Base-by-base conservation (phyloP, 1,139 yeast species). In the Lodderomyces margitis region DNA sequence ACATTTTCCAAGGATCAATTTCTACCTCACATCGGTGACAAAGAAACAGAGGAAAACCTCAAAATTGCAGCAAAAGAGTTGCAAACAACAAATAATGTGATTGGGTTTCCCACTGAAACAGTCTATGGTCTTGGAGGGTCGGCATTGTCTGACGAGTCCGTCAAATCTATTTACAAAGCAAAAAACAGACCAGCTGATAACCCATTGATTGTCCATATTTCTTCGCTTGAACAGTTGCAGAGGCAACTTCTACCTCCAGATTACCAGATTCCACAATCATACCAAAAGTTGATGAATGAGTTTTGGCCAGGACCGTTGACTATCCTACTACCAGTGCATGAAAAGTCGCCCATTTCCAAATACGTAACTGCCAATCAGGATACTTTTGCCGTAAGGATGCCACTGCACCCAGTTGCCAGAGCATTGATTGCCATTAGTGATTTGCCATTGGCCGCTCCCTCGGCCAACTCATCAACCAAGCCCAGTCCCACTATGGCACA, bases 251-350 rank as follows among this genome's bases (percentile, higher is more conserved):
- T 83, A 33, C 73, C 77, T 14, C 57, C 68, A 7, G 68, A 62
- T 38, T 67, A 66, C 33, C 11, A 28, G 11, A 74, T 92, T 9
- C 98, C 98, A 0, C 61, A 64, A 1, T 71, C 82, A 1, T 92
- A 92, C 55, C 63, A 67, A 21, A 74, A 78, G 0, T 66, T 92
- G 36, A 68, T 91, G 5, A 70, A 71, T 1, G 70, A 72, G 47
- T 85, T 86, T 54, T 92, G 98, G 98, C 98, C 98, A 0, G 98
- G 98, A 0, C 98, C 98, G 0, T 67, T 92, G 44, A 89, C 97
- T 0, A 87, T 92, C 34, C 63, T 92, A 41, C 66, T 92, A 25
- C 97, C 97, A 25, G 39, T 23, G 10, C 23, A 12, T 34, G 9
- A 23, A n/a, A 15, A 57, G 1, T 68, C 79, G 3, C 78, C 81